phyloP scores from a whole-genome alignment of 1,284 basidiomycete genomes.

The Athelia sp. region DNA sequence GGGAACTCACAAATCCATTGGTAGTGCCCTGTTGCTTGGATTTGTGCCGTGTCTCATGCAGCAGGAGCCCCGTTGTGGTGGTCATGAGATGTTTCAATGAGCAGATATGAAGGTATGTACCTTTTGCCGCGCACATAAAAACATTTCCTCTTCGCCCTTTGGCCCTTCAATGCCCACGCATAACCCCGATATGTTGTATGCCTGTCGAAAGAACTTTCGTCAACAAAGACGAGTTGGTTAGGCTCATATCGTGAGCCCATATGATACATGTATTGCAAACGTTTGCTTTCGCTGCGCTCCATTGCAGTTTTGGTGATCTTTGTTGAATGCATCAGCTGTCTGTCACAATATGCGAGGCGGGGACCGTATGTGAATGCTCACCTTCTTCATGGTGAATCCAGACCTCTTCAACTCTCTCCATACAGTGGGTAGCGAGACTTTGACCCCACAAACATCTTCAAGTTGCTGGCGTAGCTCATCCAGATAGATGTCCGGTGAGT shows the following conservation, averaged over 20 bases:
- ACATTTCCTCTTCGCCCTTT: constrained; percentile 17
- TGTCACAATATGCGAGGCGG: neutral
- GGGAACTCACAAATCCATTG: too few relatives aligned
- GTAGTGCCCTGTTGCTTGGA: too few relatives aligned
- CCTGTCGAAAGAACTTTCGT: constrained; percentile 25
- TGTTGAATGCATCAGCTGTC: too few relatives aligned
- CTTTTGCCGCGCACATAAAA: constrained; percentile 27
- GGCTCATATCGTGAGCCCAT: constrained; percentile 18
- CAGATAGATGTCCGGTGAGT: constrained; percentile 2
- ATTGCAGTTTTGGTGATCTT: constrained; percentile 19
- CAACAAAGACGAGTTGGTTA: constrained; percentile 29
- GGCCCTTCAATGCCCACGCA: constrained; percentile 24
- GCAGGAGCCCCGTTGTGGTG: too few relatives aligned
- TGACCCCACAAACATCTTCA: constrained; percentile 8
- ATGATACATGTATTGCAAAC: constrained; percentile 11
- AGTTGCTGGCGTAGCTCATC: constrained; percentile 12
- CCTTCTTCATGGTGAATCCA: constrained; percentile 20
- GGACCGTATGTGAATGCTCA: constrained; percentile 4
- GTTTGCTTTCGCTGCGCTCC: constrained; percentile 17
- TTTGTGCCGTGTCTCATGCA: too few relatives aligned
- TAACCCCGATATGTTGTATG: constrained; percentile 16
- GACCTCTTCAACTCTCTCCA: constrained; percentile 12
- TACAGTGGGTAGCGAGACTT: constrained; percentile 13
- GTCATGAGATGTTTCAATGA: constrained; percentile 1
- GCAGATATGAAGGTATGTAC: constrained; percentile 14